Evolutionary conservation across 768 basidiomycete genomes (phyloP).

Genomic region (Daedaleopsis nitida): DNA sequence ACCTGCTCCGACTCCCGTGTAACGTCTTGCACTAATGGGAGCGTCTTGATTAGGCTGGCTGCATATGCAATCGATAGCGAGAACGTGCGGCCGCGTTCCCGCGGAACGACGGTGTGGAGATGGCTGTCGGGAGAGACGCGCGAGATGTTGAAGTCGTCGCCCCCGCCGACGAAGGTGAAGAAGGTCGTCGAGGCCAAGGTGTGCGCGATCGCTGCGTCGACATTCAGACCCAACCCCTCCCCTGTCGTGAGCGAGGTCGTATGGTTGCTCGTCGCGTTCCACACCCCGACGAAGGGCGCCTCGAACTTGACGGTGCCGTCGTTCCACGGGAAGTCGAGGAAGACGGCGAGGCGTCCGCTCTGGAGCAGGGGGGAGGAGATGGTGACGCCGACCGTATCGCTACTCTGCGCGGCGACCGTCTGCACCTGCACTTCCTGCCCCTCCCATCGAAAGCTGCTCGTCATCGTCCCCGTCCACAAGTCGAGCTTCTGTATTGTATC

Average conservation of each 20-base stretch:
- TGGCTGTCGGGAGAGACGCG: slow-evolving; percentile 47
- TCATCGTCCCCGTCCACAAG: slow-evolving; percentile 56
- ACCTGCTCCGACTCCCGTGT: slow-evolving; percentile 36
- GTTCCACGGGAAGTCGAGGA: slow-evolving; percentile 64
- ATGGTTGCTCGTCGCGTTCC: slow-evolving; percentile 48
- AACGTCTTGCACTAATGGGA: slow-evolving; percentile 31
- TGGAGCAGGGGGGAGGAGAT: slow-evolving; percentile 45
- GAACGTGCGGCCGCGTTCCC: slow-evolving; percentile 28
- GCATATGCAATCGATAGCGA: slow-evolving; percentile 41
- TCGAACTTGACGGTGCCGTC: slow-evolving; percentile 57
- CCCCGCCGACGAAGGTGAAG: slow-evolving; percentile 42
- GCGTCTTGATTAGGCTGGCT: slow-evolving; percentile 10
- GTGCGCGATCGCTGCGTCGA: slow-evolving; percentile 45
- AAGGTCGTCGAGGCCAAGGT: slow-evolving; percentile 42
- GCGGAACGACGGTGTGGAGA: slow-evolving; percentile 49
- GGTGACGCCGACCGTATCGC: slow-evolving; percentile 42
- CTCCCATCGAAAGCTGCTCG: slow-evolving; percentile 44
- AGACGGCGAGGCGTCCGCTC: slow-evolving; percentile 44
- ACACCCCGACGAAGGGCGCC: slow-evolving; percentile 60
- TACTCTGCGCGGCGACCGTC: slow-evolving; percentile 41
- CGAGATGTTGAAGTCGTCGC: slow-evolving; percentile 40
- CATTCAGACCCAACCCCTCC: slow-evolving; percentile 14
- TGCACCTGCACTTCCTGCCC: slow-evolving; percentile 40
- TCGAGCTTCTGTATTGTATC: slow-evolving; percentile 46
- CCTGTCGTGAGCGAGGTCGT: slow-evolving; percentile 40